phyloP scores from a whole-genome alignment of 495 filamentous ascomycete species.

The Articulospora tetracladia region DNA sequence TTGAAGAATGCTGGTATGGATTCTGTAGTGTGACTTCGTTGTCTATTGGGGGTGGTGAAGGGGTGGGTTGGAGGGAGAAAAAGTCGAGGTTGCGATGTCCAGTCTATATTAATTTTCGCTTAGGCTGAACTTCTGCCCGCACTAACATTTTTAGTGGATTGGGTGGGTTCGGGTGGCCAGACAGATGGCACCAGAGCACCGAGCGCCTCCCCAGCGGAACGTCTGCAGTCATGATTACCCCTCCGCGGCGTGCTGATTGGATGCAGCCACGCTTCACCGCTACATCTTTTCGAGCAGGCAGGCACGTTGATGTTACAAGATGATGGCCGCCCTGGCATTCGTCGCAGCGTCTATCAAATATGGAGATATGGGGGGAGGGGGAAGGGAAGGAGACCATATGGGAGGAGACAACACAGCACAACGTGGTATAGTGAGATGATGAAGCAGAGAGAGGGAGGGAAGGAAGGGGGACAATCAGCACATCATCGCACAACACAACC shows the following conservation, averaged over 20 bases:
- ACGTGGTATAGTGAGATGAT: too few species aligned
- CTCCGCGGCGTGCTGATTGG: slow-evolving; percentile 7
- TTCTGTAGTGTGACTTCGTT: slow-evolving; percentile 63
- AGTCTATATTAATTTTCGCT: slow-evolving; percentile 21
- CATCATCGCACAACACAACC: too few species aligned
- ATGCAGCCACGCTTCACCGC: slow-evolving; percentile 2
- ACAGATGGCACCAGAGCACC: not conserved
- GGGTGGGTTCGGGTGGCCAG: not conserved
- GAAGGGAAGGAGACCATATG: too few species aligned
- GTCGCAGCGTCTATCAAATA: slow-evolving; percentile 5
- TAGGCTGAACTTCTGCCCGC: slow-evolving; percentile 13
- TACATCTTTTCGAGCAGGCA: slow-evolving; percentile 11
- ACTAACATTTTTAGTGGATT: not conserved
- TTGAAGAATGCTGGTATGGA: slow-evolving; percentile 34
- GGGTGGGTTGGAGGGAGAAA: slow-evolving; percentile 27
- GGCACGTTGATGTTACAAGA: not conserved
- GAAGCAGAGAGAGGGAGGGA: too few species aligned
- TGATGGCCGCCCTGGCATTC: slow-evolving; percentile 5
- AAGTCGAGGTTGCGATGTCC: slow-evolving; percentile 12
- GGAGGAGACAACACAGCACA: too few species aligned
- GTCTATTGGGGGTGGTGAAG: slow-evolving; percentile 43
- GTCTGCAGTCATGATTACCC: not conserved
- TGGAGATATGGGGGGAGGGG: not conserved
- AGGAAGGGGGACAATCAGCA: too few species aligned
- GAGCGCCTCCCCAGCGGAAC: not conserved